These are phyloP conservation scores for Skeletonema marinoi DNA, from an alignment of 108 stramenopile genomes.

Conservation along the genomic window DNA sequence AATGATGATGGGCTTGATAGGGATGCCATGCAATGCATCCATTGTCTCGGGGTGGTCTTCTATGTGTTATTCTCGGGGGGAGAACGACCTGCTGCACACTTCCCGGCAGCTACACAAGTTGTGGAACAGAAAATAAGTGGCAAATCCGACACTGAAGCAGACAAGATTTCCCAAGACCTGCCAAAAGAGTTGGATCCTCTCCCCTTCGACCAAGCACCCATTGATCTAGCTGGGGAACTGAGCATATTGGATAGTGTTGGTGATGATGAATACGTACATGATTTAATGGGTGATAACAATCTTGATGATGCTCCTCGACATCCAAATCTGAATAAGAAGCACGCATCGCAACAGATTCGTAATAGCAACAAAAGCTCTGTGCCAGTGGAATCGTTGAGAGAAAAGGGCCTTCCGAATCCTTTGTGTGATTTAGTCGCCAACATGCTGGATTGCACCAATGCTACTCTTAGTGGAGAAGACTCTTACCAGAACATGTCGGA, in stretches of 20 bases:
- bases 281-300: too few relatives aligned
- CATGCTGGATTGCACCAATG: conserved; percentile 15
- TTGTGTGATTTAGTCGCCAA: conserved; percentile 24
- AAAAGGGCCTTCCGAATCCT: conserved; percentile 3
- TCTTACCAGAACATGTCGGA: conserved; percentile 9
- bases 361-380: neutral
- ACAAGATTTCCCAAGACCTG: neutral
- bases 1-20: neutral
- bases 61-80: neutral
- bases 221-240: neutral
- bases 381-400: neutral
- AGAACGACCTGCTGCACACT: neutral
- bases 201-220: neutral
- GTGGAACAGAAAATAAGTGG: too few relatives aligned
- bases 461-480: conserved; percentile 9
- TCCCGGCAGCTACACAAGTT: neutral
- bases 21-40: neutral
- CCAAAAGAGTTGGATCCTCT: neutral
- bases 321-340: neutral
- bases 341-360: neutral
- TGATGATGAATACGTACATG: too few relatives aligned
- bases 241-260: neutral
- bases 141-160: neutral
- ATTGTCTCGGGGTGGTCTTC: neutral
- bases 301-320: neutral